Evolutionary conservation across 2,329 filamentous ascomycete genomes (phyloP).

Genomic region (Boeremia exigua): DNA sequence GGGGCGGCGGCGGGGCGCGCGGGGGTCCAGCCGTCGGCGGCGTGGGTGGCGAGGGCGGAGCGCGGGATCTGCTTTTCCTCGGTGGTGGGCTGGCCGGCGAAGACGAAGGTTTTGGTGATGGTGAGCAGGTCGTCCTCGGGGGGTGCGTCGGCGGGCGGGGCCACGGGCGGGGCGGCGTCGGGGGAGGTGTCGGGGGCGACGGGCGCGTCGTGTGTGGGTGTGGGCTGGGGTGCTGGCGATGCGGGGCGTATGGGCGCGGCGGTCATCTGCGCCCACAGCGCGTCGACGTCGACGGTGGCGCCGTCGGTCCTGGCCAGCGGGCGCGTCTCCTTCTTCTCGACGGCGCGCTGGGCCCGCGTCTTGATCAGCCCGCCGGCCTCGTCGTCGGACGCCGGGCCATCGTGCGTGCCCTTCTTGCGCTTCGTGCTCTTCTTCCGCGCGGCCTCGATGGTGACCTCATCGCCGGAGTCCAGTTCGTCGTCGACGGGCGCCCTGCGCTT

Average conservation of each 20-base stretch:
- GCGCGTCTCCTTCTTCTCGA: slow-evolving; percentile 67
- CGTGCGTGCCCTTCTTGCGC: slow-evolving; percentile 33
- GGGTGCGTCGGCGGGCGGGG: slow-evolving; percentile 14
- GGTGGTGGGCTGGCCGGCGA: slow-evolving; percentile 73
- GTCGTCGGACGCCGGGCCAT: slow-evolving; percentile 36
- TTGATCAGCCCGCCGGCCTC: slow-evolving; percentile 69
- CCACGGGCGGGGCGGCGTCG: slow-evolving; percentile 18
- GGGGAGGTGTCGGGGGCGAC: background rate
- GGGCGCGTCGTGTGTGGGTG: no score
- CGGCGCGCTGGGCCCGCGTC: slow-evolving; percentile 72
- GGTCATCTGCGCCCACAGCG: slow-evolving; percentile 72
- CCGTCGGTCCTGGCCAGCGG: slow-evolving; percentile 61
- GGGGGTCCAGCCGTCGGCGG: slow-evolving; percentile 39
- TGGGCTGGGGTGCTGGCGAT: slow-evolving; percentile 17
- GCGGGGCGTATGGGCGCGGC: slow-evolving; percentile 50
- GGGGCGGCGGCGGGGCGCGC: slow-evolving; percentile 9
- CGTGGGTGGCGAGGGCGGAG: slow-evolving; percentile 37
- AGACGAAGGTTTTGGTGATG: slow-evolving; percentile 76
- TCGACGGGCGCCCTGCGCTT: slow-evolving; percentile 44
- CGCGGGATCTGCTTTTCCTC: slow-evolving; percentile 72
- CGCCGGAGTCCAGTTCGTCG: slow-evolving; percentile 63
- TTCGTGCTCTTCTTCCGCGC: slow-evolving; percentile 61
- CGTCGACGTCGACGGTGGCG: slow-evolving; percentile 74
- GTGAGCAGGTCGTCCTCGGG: slow-evolving; percentile 56
- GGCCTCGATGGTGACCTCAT: slow-evolving; percentile 71